phyloP scores from a whole-genome alignment of 352 stramenopile genomes.

The Pythium biforme region DNA sequence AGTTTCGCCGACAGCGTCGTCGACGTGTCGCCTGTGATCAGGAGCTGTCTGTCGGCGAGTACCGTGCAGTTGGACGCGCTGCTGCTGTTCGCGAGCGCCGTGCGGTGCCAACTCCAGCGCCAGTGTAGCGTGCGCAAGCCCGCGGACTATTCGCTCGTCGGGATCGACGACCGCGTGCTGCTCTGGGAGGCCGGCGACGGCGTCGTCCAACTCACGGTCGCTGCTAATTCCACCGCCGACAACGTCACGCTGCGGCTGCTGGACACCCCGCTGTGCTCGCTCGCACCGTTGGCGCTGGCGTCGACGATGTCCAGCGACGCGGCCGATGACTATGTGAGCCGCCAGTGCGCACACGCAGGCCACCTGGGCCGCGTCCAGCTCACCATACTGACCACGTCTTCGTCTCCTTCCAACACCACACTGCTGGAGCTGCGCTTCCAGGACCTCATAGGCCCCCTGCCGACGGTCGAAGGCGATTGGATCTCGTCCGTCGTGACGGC shows the following conservation, averaged over 20 bases:
- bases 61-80: conserved; percentile 32
- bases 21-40: conserved; percentile 39
- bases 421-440: conserved; percentile 44
- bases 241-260: conserved; percentile 31
- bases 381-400: not conserved
- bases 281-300: conserved; percentile 26
- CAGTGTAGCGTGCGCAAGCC: conserved; percentile 36
- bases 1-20: conserved; percentile 15
- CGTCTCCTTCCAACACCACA: no score
- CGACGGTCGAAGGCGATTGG: conserved; percentile 28
- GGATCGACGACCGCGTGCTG: conserved; percentile 36
- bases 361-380: conserved; percentile 39
- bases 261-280: conserved; percentile 35
- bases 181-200: conserved; percentile 46
- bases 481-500: conserved; percentile 5
- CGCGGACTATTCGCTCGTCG: conserved; percentile 21
- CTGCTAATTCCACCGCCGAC: not conserved
- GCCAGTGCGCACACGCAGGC: conserved; percentile 40
- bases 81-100: conserved; percentile 45
- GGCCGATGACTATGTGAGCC: conserved; percentile 32
- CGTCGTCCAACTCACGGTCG: conserved; percentile 1
- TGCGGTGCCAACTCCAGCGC: conserved; percentile 53
- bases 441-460: conserved; percentile 47
- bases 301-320: conserved; percentile 7
- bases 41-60: conserved; percentile 29